These are phyloP conservation scores for Suillus plorans DNA, from an alignment of 768 basidiomycete genomes.

Conservation along the genomic window DNA sequence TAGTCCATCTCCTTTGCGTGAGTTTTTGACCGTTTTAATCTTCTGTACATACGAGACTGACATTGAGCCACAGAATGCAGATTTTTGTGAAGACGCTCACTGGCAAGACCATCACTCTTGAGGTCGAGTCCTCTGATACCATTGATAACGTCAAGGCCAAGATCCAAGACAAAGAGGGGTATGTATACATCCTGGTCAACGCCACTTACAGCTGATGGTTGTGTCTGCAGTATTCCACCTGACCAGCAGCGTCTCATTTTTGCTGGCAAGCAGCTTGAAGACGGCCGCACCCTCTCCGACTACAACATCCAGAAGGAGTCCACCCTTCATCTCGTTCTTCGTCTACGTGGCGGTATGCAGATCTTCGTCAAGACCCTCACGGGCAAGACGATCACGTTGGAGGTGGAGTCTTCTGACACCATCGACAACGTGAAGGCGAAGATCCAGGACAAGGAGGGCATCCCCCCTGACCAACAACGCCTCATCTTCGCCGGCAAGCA, in stretches of 20 bases:
- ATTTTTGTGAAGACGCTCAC: conserved; percentile 86
- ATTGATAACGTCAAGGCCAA: conserved; percentile 81
- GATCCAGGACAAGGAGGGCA: conserved; percentile 93
- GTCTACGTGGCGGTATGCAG: conserved; percentile 91
- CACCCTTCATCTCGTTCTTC: conserved; percentile 89
- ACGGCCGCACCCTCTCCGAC: conserved; percentile 88
- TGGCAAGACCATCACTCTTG: conserved; percentile 80
- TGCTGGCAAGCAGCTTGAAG: conserved; percentile 96
- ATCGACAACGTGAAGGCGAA: conserved; percentile 89
- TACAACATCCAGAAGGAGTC: conserved; percentile 98
- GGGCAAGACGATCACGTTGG: conserved; percentile 90
- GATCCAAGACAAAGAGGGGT: conserved; percentile 94
- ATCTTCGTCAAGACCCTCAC: conserved; percentile 84
- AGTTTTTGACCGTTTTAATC: background rate
- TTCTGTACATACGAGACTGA: background rate
- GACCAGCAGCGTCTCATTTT: conserved; percentile 96
- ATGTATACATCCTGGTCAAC: conserved; percentile 7
- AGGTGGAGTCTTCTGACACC: conserved; percentile 87
- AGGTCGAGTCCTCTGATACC: conserved; percentile 75
- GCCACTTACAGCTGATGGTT: background rate
- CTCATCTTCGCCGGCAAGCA: conserved; percentile 94
- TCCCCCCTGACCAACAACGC: conserved; percentile 86
- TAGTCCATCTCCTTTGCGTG: background rate
- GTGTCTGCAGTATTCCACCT: conserved; percentile 31
- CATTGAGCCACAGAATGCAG: conserved; percentile 52